Conservation (phyloP, 805 yeast species). For the Candida xyloterini region DNA sequence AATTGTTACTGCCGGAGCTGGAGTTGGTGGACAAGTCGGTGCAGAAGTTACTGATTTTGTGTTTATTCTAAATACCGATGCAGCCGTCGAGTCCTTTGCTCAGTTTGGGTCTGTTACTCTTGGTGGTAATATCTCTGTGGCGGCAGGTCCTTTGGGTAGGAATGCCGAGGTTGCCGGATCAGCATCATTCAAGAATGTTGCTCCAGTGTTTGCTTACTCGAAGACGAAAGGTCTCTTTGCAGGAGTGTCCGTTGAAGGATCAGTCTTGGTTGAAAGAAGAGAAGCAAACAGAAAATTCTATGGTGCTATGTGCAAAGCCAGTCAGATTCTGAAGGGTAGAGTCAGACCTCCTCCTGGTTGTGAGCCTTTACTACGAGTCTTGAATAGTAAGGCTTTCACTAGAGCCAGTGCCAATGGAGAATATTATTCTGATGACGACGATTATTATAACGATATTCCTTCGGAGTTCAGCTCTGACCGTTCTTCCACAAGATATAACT, state of each 20-base stretch:
- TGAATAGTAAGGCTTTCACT: conserved; percentile 79
- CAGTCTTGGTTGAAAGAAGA: conserved; percentile 93
- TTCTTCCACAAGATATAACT: conserved; percentile 8
- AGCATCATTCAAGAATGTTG: conserved; percentile 81
- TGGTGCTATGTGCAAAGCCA: conserved; percentile 86
- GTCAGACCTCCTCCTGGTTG: conserved; percentile 93
- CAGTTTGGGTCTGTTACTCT: conserved; percentile 91
- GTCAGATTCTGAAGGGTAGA: conserved; percentile 75
- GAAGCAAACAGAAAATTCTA: conserved; percentile 95
- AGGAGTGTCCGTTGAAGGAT: conserved; percentile 95
- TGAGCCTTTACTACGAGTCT: conserved; percentile 79
- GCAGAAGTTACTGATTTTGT: conserved; percentile 96
- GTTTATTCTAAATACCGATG: conserved; percentile 78
- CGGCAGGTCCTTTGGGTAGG: conserved; percentile 97
- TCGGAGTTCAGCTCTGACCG: conserved; percentile 59
- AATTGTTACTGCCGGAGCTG: conserved; percentile 94
- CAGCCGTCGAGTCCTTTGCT: conserved; percentile 92
- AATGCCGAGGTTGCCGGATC: conserved; percentile 97
- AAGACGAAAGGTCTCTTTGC: conserved; percentile 97
- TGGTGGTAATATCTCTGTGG: conserved; percentile 92
- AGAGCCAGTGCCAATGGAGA: conserved; percentile 43
- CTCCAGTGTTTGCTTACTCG: conserved; percentile 91
- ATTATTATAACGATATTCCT: conserved; percentile 74
- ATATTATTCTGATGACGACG: conserved; percentile 56
- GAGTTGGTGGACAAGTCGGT: conserved; percentile 97